A percentile compares a stretch with the other conserved stretches of the same genome.
Evolutionary conservation across 352 stramenopile species (phyloP).

Genomic region (Globisporangium nagaii): DNA sequence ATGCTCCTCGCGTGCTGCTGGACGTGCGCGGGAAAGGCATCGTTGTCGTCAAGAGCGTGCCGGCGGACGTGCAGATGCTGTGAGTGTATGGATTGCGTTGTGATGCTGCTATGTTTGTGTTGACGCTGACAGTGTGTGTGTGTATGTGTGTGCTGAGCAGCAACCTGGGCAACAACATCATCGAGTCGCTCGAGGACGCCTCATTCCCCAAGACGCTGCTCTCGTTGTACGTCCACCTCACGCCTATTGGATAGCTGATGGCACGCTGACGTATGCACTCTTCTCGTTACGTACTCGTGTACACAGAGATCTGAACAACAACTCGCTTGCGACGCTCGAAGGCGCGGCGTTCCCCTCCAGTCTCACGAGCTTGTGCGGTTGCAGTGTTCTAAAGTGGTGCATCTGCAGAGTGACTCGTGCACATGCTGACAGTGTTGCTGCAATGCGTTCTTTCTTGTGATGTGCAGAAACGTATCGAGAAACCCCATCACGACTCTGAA

Average conservation of each 20-base stretch:
- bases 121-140: not conserved
- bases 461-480: slow-evolving; percentile 25
- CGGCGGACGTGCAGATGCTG: slow-evolving; percentile 16
- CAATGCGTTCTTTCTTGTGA: not conserved
- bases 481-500: slow-evolving; percentile 28
- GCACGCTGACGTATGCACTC: not conserved
- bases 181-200: slow-evolving; percentile 15
- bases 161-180: slow-evolving; percentile 29
- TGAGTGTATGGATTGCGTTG: not conserved
- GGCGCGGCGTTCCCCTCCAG: not conserved
- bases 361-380: slow-evolving; percentile 1
- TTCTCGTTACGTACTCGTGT: too few species aligned
- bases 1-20: slow-evolving; percentile 8
- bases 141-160: slow-evolving; percentile 8
- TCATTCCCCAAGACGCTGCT: slow-evolving; percentile 21
- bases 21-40: slow-evolving; percentile 23
- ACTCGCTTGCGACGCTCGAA: slow-evolving; percentile 2
- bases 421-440: too few species aligned
- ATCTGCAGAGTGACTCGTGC: too few species aligned
- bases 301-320: slow-evolving; percentile 1
- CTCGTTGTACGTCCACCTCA: slow-evolving; percentile 19
- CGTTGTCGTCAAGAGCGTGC: slow-evolving; percentile 23
- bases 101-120: not conserved
- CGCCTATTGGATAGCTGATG: not conserved
- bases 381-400: too few species aligned